A percentile compares a stretch with the other conserved stretches of the same genome.
These are phyloP conservation scores for Ophiostoma sp. DNA, from an alignment of 2,329 filamentous ascomycete species.

Conservation along the genomic window DNA sequence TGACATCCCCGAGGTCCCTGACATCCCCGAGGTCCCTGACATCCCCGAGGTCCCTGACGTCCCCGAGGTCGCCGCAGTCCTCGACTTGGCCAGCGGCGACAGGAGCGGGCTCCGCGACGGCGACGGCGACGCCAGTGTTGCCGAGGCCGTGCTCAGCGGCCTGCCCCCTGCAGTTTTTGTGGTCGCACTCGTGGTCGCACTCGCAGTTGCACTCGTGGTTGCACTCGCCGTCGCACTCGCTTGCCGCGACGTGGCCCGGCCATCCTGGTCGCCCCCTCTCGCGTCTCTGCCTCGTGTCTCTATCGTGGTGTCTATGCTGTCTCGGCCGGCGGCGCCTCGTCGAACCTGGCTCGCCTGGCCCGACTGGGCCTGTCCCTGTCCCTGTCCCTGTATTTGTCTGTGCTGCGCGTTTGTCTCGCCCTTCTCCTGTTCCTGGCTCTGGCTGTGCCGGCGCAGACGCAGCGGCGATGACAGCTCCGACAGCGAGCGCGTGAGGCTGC, in stretches of 20 bases:
- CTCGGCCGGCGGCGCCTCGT: background rate
- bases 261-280: background rate
- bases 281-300: background rate
- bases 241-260: conserved; percentile 2
- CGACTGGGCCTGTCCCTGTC: conserved; percentile 5
- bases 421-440: conserved; percentile 37
- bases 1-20: conserved; percentile 28
- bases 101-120: conserved; percentile 15
- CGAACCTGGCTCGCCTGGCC: background rate
- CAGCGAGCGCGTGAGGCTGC: conserved; percentile 53
- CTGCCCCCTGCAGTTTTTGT: background rate
- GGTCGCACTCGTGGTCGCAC: too few relatives aligned
- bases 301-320: background rate
- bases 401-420: conserved; percentile 26
- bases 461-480: conserved; percentile 49
- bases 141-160: background rate
- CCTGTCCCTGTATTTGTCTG: background rate
- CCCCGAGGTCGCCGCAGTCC: background rate
- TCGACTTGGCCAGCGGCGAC: conserved; percentile 15
- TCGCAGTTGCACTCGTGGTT: background rate
- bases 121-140: background rate
- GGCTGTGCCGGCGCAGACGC: conserved; percentile 37
- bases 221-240: background rate
- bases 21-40: conserved; percentile 24
- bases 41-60: conserved; percentile 30